Evolutionary conservation across 225 moss, liverwort and hornwort species (phyloP).

Genomic region (Straminergon stramineum): DNA sequence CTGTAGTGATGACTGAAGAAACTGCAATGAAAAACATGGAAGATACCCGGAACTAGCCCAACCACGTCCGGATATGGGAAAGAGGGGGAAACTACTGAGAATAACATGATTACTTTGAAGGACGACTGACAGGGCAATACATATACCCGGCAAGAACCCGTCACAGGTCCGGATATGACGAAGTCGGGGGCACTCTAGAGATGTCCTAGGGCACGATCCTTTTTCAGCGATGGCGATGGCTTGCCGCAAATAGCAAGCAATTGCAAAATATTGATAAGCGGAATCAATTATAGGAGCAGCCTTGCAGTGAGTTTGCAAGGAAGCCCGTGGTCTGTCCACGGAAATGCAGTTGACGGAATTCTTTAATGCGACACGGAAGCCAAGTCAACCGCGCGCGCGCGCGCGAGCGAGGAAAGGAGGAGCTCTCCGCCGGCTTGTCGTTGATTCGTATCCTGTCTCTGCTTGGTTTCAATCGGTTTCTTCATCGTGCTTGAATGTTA

Average conservation of each 20-base stretch:
- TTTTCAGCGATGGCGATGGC: neutral
- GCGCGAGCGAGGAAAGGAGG: neutral
- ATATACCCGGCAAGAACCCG: neutral
- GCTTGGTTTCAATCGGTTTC: neutral
- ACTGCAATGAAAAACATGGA: neutral
- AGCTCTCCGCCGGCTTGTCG: neutral
- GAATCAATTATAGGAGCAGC: neutral
- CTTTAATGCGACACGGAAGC: neutral
- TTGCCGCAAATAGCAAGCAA: neutral
- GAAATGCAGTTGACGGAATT: neutral
- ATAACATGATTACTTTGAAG: neutral
- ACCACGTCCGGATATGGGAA: neutral
- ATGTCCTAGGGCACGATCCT: neutral
- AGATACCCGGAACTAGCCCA: neutral
- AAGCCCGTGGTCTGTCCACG: neutral
- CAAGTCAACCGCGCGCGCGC: conserved; percentile 2
- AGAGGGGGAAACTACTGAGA: neutral
- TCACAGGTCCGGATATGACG: neutral
- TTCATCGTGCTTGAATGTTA: neutral
- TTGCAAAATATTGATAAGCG: neutral
- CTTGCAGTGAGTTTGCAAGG: neutral
- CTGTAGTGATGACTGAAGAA: neutral
- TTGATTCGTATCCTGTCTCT: neutral
- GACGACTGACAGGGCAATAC: neutral
- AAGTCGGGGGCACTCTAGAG: neutral